Evolutionary conservation across 441 rosid genomes (phyloP), one percentile per base, ranked within the genome.

Genomic region (Theobroma grandiflorum): DNA sequence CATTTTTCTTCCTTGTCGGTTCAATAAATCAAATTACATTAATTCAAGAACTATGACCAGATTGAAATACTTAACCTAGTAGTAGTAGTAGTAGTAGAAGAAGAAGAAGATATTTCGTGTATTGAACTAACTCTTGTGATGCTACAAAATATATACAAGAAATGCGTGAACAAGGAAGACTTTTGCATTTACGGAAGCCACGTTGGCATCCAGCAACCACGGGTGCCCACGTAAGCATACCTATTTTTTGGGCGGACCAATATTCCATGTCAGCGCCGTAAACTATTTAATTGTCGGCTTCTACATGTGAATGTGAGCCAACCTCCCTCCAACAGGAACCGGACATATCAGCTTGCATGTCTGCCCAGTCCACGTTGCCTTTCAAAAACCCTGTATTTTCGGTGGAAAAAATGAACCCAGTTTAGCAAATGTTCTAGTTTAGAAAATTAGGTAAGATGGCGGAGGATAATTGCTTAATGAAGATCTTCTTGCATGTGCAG

Each of bases 341-440:
- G 6, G 50, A 49, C 81, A 71, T 62, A 37, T 71, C 77, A 71
- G 50, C 76, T 35, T 35, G 65, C 52, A 71, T 49, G 81, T 65
- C 14, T 8, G 11, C 50, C 14, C 4, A n/a, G 33, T 65, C 70
- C 70, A 38, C 43, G 4, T 40, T 49, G 38, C 14, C 72, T 42
- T 53, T 42, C 15, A 3, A 18, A 18, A 47, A 26, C 31, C 45
- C 73, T 69, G 55, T 47, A 69, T 26, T 45, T 52, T 58, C 63
- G 63, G 63, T 58, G 63, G 33, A 22, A 52, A 58, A 1, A 68
- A 2, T 20, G 9, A 50, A 50, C 53, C 57, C 47, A 26, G 31
- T 26, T 26, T 26, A 0, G 31, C 31, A 26, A 26, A 26, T 26
- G 31, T 26, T 26, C 31, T 0, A 26, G 0, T 26, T 26, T 26